Percentiles rank a stretch among this genome's conserved stretches.
phyloP scores from a whole-genome alignment of 345 rosid species.

The Populus pruinosa region DNA sequence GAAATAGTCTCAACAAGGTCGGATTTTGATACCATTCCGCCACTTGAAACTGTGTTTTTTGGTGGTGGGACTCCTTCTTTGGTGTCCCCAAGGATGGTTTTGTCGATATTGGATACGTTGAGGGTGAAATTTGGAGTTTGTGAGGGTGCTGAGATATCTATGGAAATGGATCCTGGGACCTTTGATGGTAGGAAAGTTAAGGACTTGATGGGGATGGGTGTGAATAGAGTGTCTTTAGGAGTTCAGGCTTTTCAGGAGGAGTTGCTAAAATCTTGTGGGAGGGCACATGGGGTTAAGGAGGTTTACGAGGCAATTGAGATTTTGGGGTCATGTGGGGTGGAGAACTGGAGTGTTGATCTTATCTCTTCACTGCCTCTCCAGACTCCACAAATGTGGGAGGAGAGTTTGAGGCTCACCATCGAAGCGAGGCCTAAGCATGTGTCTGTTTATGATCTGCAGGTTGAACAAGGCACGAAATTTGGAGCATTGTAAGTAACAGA shows the following conservation, averaged over 20 bases:
- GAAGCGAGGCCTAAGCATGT: slow-evolving; percentile 65
- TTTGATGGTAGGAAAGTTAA: slow-evolving; percentile 56
- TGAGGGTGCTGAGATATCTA: slow-evolving; percentile 68
- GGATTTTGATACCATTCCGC: neutral
- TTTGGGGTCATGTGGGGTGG: slow-evolving; percentile 55
- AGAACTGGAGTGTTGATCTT: slow-evolving; percentile 92
- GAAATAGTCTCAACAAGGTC: slow-evolving; percentile 22
- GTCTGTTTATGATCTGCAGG: slow-evolving; percentile 96
- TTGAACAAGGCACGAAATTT: slow-evolving; percentile 90
- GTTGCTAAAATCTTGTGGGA: slow-evolving; percentile 78
- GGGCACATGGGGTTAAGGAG: slow-evolving; percentile 78
- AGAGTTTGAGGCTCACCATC: slow-evolving; percentile 59
- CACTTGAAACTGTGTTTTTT: slow-evolving; percentile 59
- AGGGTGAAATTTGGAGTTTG: slow-evolving; percentile 57
- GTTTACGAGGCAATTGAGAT: slow-evolving; percentile 76
- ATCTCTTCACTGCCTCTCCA: slow-evolving; percentile 92
- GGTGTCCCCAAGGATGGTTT: slow-evolving; percentile 72
- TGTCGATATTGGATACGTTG: slow-evolving; percentile 54
- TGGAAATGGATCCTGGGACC: slow-evolving; percentile 98
- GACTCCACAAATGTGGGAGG: slow-evolving; percentile 77
- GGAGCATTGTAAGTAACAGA: slow-evolving; percentile 55
- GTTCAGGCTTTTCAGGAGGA: slow-evolving; percentile 93
- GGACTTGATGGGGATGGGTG: slow-evolving; percentile 64
- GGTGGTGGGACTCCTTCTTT: slow-evolving; percentile 98
- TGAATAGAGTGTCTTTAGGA: slow-evolving; percentile 91